These are phyloP conservation scores for Garcia nutans DNA, from an alignment of 345 rosid species.

Conservation along the genomic window DNA sequence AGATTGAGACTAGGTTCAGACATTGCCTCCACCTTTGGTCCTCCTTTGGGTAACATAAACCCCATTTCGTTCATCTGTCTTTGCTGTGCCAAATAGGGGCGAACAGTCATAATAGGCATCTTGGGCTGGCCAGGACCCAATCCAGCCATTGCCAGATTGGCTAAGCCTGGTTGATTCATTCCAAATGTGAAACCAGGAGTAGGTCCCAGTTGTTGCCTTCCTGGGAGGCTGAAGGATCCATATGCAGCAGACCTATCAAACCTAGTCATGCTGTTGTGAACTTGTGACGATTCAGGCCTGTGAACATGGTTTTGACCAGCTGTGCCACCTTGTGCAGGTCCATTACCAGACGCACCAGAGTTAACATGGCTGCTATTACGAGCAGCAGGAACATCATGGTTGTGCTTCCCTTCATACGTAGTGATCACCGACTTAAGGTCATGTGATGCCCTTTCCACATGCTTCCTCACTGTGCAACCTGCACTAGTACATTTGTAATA, in stretches of 20 bases:
- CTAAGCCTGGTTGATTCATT: constrained; percentile 57
- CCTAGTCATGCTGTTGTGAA: constrained; percentile 57
- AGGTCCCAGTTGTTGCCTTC: constrained; percentile 68
- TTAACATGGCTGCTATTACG: constrained; percentile 36
- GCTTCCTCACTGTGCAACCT: constrained; percentile 93
- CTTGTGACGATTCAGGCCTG: constrained; percentile 59
- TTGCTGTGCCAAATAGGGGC: constrained; percentile 58
- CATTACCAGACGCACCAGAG: constrained; percentile 9
- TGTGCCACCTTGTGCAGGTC: constrained; percentile 23
- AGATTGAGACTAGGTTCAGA: constrained; percentile 58
- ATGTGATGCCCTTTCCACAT: constrained; percentile 97
- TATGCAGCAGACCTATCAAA: constrained; percentile 52
- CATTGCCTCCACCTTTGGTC: constrained; percentile 67
- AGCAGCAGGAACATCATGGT: constrained; percentile 85
- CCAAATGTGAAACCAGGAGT: constrained; percentile 64
- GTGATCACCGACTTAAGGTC: constrained; percentile 95
- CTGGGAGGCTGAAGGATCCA: constrained; percentile 58
- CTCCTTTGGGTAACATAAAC: constrained; percentile 75
- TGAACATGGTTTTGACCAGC: constrained; percentile 45
- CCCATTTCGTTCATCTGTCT: constrained; percentile 49
- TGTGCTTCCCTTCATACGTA: constrained; percentile 96
- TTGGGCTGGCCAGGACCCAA: constrained; percentile 60
- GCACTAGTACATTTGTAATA: constrained; percentile 96
- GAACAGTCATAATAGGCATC: constrained; percentile 53
- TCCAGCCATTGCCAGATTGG: constrained; percentile 67